Conservation (phyloP, 192 early-diverging fungal genomes). For the Gaertneriomyces sp. region DNA sequence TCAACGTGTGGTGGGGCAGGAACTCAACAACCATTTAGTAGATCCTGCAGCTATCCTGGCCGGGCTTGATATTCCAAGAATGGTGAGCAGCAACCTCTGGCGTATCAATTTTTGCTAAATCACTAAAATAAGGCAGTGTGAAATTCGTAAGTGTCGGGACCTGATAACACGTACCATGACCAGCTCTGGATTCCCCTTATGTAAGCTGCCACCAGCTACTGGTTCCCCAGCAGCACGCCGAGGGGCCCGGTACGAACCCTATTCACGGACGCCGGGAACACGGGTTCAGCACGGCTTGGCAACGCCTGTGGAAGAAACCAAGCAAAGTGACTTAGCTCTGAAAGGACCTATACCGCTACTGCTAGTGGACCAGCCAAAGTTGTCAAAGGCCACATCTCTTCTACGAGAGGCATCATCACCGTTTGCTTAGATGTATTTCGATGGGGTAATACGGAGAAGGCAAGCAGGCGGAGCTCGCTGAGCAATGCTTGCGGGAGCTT, state of each 20-base stretch:
- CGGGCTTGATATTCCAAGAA: conserved; percentile 13
- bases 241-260: not conserved
- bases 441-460: no score
- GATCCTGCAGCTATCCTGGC: conserved; percentile 5
- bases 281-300: conserved; percentile 9
- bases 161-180: not conserved
- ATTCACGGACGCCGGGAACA: not conserved
- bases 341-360: no score
- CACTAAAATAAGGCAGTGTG: not conserved
- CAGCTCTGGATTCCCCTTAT: not conserved
- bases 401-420: no score
- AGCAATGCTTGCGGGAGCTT: no score
- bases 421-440: no score
- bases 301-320: conserved; percentile 5
- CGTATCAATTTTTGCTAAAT: not conserved
- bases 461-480: no score
- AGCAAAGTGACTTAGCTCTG: not conserved
- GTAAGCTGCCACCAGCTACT: not conserved
- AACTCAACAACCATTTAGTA: conserved; percentile 1
- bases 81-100: conserved; percentile 3
- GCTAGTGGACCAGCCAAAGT: no score
- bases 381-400: no score
- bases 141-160: not conserved
- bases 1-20: not conserved
- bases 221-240: not conserved